phyloP scores from a whole-genome alignment of 768 basidiomycete genomes.

The Inosperma sp. region DNA sequence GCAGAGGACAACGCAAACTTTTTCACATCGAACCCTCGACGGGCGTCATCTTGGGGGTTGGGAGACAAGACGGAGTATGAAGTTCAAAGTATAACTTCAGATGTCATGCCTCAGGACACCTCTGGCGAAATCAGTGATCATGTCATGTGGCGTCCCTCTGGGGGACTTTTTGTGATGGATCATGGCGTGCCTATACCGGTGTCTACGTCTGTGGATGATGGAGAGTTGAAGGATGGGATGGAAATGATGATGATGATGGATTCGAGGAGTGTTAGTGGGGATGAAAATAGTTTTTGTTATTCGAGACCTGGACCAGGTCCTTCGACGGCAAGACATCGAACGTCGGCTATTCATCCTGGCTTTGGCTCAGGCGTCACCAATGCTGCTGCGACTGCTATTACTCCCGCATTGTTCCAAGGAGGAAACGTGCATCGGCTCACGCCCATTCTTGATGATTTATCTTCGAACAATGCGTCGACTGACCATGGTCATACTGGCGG shows the following conservation, averaged over 20 bases:
- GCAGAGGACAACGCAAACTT: constrained; percentile 3
- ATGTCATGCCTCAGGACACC: constrained; percentile 19
- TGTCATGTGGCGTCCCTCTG: constrained; percentile 26
- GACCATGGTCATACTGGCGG: background rate
- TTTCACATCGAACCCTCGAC: constrained; percentile 44
- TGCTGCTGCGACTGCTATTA: background rate
- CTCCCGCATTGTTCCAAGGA: background rate
- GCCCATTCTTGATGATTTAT: constrained; percentile 2
- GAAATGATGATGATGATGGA: background rate
- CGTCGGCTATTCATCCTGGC: background rate
- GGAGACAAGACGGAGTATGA: constrained; percentile 41
- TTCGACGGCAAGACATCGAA: constrained; percentile 5
- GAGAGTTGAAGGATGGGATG: constrained; percentile 5
- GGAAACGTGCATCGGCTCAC: background rate
- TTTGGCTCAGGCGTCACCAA: background rate
- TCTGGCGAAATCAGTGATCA: constrained; percentile 28
- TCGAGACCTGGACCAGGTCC: constrained; percentile 21
- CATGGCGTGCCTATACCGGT: constrained; percentile 6
- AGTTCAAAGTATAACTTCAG: constrained; percentile 22
- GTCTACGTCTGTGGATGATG: constrained; percentile 9
- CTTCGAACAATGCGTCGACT: background rate
- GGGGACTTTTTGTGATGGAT: constrained; percentile 14
- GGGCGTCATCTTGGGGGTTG: constrained; percentile 64
- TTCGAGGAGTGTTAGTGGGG: constrained; percentile 8
- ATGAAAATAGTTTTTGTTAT: constrained; percentile 20